These are phyloP conservation scores for Imleria badia DNA, from an alignment of 768 basidiomycete genomes.

Conservation along the genomic window DNA sequence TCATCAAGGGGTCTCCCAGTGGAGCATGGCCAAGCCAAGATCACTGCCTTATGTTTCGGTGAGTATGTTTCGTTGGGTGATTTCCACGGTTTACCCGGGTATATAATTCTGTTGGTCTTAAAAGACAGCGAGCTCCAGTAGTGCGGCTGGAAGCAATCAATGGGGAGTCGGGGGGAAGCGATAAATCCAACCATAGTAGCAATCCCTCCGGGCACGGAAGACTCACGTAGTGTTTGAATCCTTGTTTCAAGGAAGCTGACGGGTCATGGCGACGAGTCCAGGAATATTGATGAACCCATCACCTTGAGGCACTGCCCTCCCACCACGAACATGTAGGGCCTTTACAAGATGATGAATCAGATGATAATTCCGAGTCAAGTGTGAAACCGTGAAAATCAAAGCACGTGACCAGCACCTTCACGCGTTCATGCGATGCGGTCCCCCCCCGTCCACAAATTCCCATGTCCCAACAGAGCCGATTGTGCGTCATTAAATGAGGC, in stretches of 20 bases:
- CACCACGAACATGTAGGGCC: not conserved
- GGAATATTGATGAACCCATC: not conserved
- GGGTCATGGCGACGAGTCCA: not conserved
- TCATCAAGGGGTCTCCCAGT: not conserved
- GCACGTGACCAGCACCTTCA: no score
- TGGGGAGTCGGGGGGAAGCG: not conserved
- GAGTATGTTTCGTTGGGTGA: not conserved
- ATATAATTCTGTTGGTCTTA: not conserved
- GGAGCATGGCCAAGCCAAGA: constrained; percentile 3
- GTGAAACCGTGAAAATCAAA: no score
- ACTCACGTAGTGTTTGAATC: not conserved
- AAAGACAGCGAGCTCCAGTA: not conserved
- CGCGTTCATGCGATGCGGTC: no score
- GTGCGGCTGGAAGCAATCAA: not conserved
- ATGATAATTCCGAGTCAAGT: no score
- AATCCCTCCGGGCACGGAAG: not conserved
- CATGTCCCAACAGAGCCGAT: no score
- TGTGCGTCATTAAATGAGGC: no score
- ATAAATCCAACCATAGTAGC: not conserved
- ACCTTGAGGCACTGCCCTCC: not conserved
- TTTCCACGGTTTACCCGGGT: not conserved
- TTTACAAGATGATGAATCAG: no score
- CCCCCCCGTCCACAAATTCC: no score
- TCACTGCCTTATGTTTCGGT: constrained; percentile 8
- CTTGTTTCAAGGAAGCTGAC: not conserved